Percentiles rank a stretch among this genome's conserved stretches.
Evolutionary conservation across 768 basidiomycete species (phyloP).

Genomic region (Leucocoprinus leucothites): DNA sequence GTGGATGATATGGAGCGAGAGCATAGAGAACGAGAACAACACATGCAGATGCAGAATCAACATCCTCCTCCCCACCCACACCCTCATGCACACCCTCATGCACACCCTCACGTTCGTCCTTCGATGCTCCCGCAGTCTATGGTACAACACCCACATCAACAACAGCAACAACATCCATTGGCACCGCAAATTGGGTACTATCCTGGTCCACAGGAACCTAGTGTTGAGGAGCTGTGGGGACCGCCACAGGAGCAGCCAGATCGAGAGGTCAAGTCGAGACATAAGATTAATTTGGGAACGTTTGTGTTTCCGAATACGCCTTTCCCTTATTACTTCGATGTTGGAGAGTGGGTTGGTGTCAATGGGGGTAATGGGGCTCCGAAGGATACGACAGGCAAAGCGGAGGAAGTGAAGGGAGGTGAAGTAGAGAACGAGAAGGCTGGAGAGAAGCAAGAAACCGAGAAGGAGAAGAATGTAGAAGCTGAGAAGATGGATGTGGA

Average conservation of each 20-base stretch:
- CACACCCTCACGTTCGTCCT: neutral
- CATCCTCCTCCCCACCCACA: slow-evolving; percentile 12
- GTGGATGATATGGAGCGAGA: slow-evolving; percentile 11
- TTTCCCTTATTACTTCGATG: slow-evolving; percentile 53
- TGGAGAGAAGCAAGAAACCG: slow-evolving; percentile 14
- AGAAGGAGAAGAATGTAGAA: slow-evolving; percentile 19
- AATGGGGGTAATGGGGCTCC: slow-evolving; percentile 13
- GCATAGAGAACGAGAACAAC: slow-evolving; percentile 10
- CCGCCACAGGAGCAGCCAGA: slow-evolving; percentile 9
- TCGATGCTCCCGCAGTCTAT: neutral
- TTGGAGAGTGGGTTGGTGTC: slow-evolving; percentile 20
- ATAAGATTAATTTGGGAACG: slow-evolving; percentile 46
- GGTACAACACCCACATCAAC: slow-evolving; percentile 10
- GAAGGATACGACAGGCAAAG: neutral
- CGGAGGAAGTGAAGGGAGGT: slow-evolving; percentile 16
- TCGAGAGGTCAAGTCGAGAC: slow-evolving; percentile 22
- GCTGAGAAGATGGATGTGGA: slow-evolving; percentile 17
- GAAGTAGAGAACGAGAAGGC: slow-evolving; percentile 14
- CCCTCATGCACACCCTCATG: slow-evolving; percentile 11
- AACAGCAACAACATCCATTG: slow-evolving; percentile 4
- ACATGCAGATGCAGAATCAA: slow-evolving; percentile 13
- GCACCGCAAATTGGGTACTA: slow-evolving; percentile 8
- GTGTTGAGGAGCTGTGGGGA: slow-evolving; percentile 8
- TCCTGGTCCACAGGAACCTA: neutral
- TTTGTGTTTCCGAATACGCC: slow-evolving; percentile 57